Percentiles rank a stretch among this genome's conserved stretches.
These are phyloP conservation scores for Teratosphaeria nubilosa DNA, from an alignment of 2,329 filamentous ascomycete species.

Conservation along the genomic window DNA sequence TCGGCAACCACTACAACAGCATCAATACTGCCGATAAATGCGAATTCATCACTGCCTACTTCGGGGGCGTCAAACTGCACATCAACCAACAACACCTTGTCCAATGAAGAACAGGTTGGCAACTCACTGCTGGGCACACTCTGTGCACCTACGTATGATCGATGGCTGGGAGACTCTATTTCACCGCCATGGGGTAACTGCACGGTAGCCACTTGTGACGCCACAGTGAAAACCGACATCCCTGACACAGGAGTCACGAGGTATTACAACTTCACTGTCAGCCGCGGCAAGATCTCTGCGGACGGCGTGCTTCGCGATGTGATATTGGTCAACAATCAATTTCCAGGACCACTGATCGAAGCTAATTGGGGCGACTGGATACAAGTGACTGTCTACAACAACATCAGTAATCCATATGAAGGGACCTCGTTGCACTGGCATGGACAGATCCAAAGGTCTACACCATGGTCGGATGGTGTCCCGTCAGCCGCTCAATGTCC, in stretches of 20 bases:
- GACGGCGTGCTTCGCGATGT: slow-evolving; percentile 34
- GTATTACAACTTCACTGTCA: slow-evolving; percentile 35
- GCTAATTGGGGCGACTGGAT: slow-evolving; percentile 33
- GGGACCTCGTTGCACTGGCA: slow-evolving; percentile 35
- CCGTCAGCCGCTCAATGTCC: slow-evolving; percentile 32
- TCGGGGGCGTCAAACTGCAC: not conserved
- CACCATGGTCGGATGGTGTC: slow-evolving; percentile 33
- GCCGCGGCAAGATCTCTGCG: slow-evolving; percentile 32
- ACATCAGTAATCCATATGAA: slow-evolving; percentile 20
- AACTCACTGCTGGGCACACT: slow-evolving; percentile 14
- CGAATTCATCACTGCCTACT: not conserved
- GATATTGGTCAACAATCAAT: slow-evolving; percentile 36
- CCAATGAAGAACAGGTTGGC: slow-evolving; percentile 17
- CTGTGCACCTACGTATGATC: slow-evolving; percentile 13
- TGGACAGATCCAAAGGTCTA: slow-evolving; percentile 26
- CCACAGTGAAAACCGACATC: slow-evolving; percentile 17
- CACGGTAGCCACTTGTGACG: slow-evolving; percentile 17
- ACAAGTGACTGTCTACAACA: slow-evolving; percentile 26
- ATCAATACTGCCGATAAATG: not conserved
- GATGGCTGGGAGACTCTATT: slow-evolving; percentile 13
- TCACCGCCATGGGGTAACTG: slow-evolving; percentile 19
- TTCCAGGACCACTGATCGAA: slow-evolving; percentile 21
- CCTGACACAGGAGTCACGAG: slow-evolving; percentile 30
- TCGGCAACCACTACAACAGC: not conserved
- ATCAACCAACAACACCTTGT: slow-evolving; percentile 4